Conservation (phyloP, 2,329 filamentous ascomycete genomes). For the Epichloe uncinata region DNA sequence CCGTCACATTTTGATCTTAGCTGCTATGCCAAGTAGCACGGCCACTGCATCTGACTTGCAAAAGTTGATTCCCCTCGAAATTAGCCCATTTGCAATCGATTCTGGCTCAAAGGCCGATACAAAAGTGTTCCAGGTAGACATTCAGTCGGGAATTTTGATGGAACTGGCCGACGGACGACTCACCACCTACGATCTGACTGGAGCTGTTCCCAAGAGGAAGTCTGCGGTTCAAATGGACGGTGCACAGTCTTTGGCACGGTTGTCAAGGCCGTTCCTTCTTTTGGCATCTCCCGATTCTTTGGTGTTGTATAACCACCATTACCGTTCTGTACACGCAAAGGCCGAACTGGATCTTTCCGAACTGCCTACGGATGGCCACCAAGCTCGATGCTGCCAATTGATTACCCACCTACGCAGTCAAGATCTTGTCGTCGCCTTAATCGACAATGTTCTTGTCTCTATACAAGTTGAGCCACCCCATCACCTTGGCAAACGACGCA, state of each 20-base stretch:
- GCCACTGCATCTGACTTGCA: slow-evolving; percentile 17
- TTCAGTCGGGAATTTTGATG: slow-evolving; percentile 49
- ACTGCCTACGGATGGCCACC: slow-evolving; percentile 23
- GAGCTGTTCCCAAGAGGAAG: slow-evolving; percentile 46
- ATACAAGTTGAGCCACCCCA: slow-evolving; percentile 55
- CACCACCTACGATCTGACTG: slow-evolving; percentile 49
- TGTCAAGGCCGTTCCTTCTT: slow-evolving; percentile 54
- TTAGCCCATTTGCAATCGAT: slow-evolving; percentile 22
- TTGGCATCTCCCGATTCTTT: slow-evolving; percentile 43
- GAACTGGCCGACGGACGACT: slow-evolving; percentile 42
- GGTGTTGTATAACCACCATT: slow-evolving; percentile 56
- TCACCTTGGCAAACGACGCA: slow-evolving; percentile 39
- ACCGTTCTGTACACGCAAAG: slow-evolving; percentile 44
- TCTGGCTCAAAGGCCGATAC: slow-evolving; percentile 7
- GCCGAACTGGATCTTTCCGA: slow-evolving; percentile 30
- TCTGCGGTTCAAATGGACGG: slow-evolving; percentile 38
- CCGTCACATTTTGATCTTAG: slow-evolving; percentile 21
- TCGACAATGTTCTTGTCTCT: slow-evolving; percentile 50
- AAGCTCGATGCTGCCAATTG: slow-evolving; percentile 28
- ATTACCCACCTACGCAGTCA: slow-evolving; percentile 51
- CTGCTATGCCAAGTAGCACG: slow-evolving; percentile 15
- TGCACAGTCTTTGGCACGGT: slow-evolving; percentile 48
- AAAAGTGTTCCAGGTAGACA: slow-evolving; percentile 41
- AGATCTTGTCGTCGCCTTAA: slow-evolving; percentile 51
- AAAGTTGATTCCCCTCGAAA: slow-evolving; percentile 26